These are phyloP conservation scores for Berkeleyomyces rouxiae DNA, from an alignment of 2,329 filamentous ascomycete genomes.

Conservation along the genomic window DNA sequence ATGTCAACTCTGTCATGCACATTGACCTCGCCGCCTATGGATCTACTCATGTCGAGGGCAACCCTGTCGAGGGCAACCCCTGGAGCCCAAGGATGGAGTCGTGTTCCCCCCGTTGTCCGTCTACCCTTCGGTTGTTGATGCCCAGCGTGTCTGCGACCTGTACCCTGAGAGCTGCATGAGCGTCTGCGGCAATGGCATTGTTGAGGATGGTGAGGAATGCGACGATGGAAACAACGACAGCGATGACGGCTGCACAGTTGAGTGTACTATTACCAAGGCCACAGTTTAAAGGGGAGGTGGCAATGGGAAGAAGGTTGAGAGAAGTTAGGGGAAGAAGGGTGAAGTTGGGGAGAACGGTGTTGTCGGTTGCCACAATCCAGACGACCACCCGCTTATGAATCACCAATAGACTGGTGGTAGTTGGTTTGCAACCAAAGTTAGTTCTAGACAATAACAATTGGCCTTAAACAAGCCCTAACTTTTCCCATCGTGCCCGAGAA, in stretches of 20 bases:
- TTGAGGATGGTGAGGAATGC: conserved; percentile 7
- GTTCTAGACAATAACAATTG: no score
- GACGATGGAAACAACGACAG: conserved; percentile 3
- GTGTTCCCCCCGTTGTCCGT: background rate
- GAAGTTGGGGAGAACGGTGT: background rate
- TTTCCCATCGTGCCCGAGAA: no score
- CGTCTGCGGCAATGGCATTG: conserved; percentile 9
- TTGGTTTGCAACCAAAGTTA: no score
- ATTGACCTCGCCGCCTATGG: background rate
- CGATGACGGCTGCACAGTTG: background rate
- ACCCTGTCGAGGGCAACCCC: no score
- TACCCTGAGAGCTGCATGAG: background rate
- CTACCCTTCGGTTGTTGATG: conserved; percentile 3
- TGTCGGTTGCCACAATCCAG: background rate
- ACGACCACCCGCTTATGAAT: no score
- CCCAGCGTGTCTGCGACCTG: conserved; percentile 5
- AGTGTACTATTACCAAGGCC: conserved; percentile 3
- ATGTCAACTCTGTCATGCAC: conserved; percentile 11
- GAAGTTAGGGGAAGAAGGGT: background rate
- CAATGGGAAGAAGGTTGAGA: no score
- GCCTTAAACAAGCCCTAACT: no score
- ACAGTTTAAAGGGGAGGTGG: no score
- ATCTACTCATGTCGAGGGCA: background rate
- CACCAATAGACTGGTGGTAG: no score
- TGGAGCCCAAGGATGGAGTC: background rate